These are phyloP conservation scores for Phlyctochytrium arcticum DNA, from an alignment of 192 early-diverging fungal genomes.

Conservation along the genomic window DNA sequence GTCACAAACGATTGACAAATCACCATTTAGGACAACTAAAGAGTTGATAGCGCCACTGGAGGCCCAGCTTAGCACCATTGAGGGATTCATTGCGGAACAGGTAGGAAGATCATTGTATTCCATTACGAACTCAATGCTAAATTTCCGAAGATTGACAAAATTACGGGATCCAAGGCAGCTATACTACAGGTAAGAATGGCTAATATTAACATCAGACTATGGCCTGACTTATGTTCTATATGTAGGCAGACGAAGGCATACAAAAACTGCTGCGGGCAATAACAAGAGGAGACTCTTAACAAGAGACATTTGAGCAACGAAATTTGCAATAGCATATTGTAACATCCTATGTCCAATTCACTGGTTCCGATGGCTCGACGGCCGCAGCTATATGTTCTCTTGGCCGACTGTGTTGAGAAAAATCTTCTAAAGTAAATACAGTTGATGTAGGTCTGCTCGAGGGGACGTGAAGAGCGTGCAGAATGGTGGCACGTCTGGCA, in stretches of 20 bases:
- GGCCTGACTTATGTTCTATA: too few species aligned
- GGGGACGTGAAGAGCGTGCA: too few species aligned
- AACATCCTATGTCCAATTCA: too few species aligned
- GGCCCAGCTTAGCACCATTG: conserved; percentile 37
- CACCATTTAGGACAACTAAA: conserved; percentile 31
- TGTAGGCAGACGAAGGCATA: background rate
- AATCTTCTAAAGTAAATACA: too few species aligned
- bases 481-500: too few species aligned
- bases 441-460: too few species aligned
- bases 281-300: conserved; percentile 5
- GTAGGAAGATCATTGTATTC: conserved; percentile 12
- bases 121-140: too few species aligned
- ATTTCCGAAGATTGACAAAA: conserved; percentile 39
- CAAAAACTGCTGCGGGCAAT: conserved; percentile 15
- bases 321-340: too few species aligned
- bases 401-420: too few species aligned
- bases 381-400: too few species aligned
- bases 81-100: conserved; percentile 44
- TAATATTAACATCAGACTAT: too few species aligned
- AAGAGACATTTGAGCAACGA: background rate
- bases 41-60: conserved; percentile 38
- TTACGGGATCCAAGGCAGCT: conserved; percentile 37
- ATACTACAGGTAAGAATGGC: conserved; percentile 51
- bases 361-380: too few species aligned
- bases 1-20: background rate